A percentile compares a stretch with the other conserved stretches of the same genome.
These are phyloP conservation scores for Boletus hoseneyae DNA, from an alignment of 1,284 basidiomycete genomes.

Conservation along the genomic window DNA sequence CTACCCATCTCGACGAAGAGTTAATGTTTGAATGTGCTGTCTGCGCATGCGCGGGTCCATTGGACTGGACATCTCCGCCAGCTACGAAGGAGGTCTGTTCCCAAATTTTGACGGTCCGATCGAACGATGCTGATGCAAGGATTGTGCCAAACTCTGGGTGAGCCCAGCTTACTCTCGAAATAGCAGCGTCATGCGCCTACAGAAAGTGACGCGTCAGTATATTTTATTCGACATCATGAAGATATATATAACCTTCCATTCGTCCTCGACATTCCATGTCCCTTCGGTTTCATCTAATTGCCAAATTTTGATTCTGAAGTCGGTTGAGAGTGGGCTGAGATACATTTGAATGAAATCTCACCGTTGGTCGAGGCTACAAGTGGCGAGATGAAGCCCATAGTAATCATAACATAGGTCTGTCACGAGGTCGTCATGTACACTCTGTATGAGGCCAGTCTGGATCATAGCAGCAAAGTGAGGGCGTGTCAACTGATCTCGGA, in stretches of 20 bases:
- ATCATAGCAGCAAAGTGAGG: slow-evolving; percentile 45
- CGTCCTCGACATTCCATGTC: slow-evolving; percentile 73
- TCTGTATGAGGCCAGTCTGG: slow-evolving; percentile 69
- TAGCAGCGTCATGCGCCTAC: slow-evolving; percentile 86
- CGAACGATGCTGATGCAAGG: slow-evolving; percentile 81
- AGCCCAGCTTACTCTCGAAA: slow-evolving; percentile 82
- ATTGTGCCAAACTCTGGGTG: slow-evolving; percentile 87
- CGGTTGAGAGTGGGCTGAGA: slow-evolving; percentile 4
- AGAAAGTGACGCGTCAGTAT: slow-evolving; percentile 6
- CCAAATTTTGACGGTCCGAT: slow-evolving; percentile 89
- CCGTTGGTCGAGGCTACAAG: slow-evolving; percentile 78
- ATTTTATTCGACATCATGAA: neutral
- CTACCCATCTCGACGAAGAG: slow-evolving; percentile 62
- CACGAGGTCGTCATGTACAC: slow-evolving; percentile 74
- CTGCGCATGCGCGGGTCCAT: slow-evolving; percentile 22
- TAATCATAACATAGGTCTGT: slow-evolving; percentile 87
- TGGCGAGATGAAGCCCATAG: slow-evolving; percentile 79
- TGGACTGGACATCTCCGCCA: slow-evolving; percentile 35
- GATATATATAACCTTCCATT: slow-evolving; percentile 73
- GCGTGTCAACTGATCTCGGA: no score
- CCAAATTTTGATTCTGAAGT: slow-evolving; percentile 74
- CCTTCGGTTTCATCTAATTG: slow-evolving; percentile 65
- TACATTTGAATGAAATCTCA: slow-evolving; percentile 26
- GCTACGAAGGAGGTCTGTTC: slow-evolving; percentile 54
- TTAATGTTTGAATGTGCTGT: slow-evolving; percentile 25